Evolutionary conservation across 225 moss, liverwort and hornwort genomes (phyloP).

Genomic region (Asterella californica): DNA sequence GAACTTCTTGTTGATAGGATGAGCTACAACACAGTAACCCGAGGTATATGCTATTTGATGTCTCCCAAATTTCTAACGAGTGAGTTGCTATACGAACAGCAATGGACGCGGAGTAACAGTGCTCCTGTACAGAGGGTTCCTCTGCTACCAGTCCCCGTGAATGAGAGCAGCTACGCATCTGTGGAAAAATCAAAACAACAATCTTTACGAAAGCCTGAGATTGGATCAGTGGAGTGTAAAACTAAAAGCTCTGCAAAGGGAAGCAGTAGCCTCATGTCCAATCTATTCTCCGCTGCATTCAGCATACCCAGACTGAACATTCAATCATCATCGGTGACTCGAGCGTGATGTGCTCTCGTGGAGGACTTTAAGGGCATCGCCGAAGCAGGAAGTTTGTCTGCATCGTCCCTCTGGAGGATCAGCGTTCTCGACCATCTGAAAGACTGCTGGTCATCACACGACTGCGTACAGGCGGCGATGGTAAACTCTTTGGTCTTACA

Average conservation of each 20-base stretch:
- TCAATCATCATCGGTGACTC: slow-evolving; percentile 2
- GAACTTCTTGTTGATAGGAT: no score
- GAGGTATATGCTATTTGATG: no score
- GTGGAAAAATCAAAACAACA: not conserved
- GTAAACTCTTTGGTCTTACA: not conserved
- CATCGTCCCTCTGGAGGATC: not conserved
- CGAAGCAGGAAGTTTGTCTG: not conserved
- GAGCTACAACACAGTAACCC: no score
- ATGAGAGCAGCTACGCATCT: slow-evolving; percentile 18
- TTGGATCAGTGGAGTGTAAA: not conserved
- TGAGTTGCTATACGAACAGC: not conserved
- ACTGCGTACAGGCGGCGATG: not conserved
- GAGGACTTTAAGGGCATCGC: not conserved
- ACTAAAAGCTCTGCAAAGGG: slow-evolving; percentile 18
- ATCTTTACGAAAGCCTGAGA: not conserved
- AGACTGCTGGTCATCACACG: not conserved
- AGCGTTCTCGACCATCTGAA: no score
- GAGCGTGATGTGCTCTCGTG: slow-evolving; percentile 4
- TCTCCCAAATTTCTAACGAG: not conserved
- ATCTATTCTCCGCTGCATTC: slow-evolving; percentile 37
- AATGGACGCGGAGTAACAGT: not conserved
- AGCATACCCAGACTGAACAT: slow-evolving; percentile 38
- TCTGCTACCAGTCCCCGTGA: slow-evolving; percentile 14
- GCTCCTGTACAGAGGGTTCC: slow-evolving; percentile 12
- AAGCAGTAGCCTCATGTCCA: slow-evolving; percentile 31